Evolutionary conservation across 2,329 filamentous ascomycete species (phyloP).

Genomic region (Clathrospora elynae): DNA sequence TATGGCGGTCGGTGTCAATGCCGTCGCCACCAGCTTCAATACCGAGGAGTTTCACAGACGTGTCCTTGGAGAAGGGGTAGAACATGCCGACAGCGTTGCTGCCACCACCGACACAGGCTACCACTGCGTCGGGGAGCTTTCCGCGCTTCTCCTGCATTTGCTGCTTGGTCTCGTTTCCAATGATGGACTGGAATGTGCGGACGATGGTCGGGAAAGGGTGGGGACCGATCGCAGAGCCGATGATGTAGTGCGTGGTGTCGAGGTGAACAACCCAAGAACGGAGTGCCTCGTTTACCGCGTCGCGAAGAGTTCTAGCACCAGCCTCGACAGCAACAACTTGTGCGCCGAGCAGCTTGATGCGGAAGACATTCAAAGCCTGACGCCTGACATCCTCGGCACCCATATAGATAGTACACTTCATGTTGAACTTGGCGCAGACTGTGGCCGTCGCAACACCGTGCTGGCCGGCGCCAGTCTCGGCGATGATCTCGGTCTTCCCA

Average conservation of each 20-base stretch:
- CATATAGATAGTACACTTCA: constrained; percentile 99
- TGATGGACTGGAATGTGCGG: constrained; percentile 95
- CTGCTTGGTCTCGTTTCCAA: constrained; percentile 89
- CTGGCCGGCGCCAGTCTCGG: constrained; percentile 95
- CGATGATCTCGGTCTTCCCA: constrained; percentile 96
- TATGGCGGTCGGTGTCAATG: constrained; percentile 81
- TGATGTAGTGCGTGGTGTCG: constrained; percentile 95
- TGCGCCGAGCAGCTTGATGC: constrained; percentile 94
- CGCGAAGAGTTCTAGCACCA: constrained; percentile 69
- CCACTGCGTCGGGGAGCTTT: constrained; percentile 92
- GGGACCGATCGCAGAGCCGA: constrained; percentile 94
- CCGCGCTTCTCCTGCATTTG: constrained; percentile 85
- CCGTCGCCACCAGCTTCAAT: constrained; percentile 96
- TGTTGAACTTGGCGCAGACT: constrained; percentile 95
- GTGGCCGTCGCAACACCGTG: constrained; percentile 98
- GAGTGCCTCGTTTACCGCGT: constrained; percentile 89
- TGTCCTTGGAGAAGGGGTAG: constrained; percentile 89
- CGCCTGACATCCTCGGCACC: constrained; percentile 95
- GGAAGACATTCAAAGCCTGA: constrained; percentile 97
- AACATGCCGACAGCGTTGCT: constrained; percentile 98
- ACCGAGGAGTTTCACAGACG: constrained; percentile 82
- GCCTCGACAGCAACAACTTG: constrained; percentile 92
- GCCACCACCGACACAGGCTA: constrained; percentile 94
- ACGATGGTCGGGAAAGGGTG: constrained; percentile 98
- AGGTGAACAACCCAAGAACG: constrained; percentile 93